Evolutionary conservation across 257 asterid species (phyloP), one percentile per base, ranked within the genome.

Genomic region (Nicotiana noctiflora): DNA sequence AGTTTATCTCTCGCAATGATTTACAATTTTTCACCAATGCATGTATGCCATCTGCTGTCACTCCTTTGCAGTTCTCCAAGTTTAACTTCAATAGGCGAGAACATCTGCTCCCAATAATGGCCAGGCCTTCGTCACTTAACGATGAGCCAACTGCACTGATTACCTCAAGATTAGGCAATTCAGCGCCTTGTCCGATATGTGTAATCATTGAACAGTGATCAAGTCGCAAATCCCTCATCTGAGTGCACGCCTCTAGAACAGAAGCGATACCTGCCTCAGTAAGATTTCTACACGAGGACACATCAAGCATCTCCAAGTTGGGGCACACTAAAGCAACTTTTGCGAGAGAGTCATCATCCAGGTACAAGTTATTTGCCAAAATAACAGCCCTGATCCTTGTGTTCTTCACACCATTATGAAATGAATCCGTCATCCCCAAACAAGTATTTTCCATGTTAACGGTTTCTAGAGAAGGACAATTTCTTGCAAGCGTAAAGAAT

Each of bases 1-100:
- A 79, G 57, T 79, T 79, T 27, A 83, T 79, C 64, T 83, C 83
- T 32, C 79, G 74, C 75, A 83, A 79, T 12, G 40, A 68, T 66
- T 37, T 37, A 40, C 83, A 83, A 2, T 2, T 40, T 14, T 40
- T 74, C 70, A 62, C 66, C 17, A 83, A 34, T 29, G 76, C 77
- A 65, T 70, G 65, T 27, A 83, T 52, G 19, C 80, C 83, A n/a
- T 14, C 66, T 12, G 44, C 49, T 23, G 83, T 83, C 57, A 79
- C 76, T 79, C 60, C 67, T 21, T 14, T 11, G 23, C 86, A 79
- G 61, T 77, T 32, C 52, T 70, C 66, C 46, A 83, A 37, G 23
- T 40, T 72, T 72, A 83, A 32, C 40, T 72, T 83, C 76, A 27
- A 17, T 10, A 82, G 34, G 44, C 79, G 44, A 6, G 82, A 51